These are phyloP conservation scores for Eimeria praecox DNA, from an alignment of 169 alveolate species.

Conservation along the genomic window DNA sequence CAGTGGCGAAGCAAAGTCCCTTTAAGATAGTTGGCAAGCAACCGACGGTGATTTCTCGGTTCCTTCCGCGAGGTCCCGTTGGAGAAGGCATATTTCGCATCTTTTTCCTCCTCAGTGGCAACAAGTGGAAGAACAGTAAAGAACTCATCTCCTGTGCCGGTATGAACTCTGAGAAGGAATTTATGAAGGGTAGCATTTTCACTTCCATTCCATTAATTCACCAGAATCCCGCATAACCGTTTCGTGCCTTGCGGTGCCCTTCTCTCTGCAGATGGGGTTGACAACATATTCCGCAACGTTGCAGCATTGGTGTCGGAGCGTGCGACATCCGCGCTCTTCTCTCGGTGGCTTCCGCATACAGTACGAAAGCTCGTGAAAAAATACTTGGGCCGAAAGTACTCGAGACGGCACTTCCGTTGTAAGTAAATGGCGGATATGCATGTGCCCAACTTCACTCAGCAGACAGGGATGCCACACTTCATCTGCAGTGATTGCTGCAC, in stretches of 20 bases:
- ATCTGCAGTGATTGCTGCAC: neutral
- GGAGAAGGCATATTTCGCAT: conserved; percentile 40
- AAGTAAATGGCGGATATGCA: neutral
- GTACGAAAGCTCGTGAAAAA: conserved; percentile 35
- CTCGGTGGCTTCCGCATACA: conserved; percentile 56
- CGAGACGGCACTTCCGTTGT: conserved; percentile 65
- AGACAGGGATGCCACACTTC: neutral
- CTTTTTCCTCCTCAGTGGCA: conserved; percentile 36
- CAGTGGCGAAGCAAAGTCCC: conserved; percentile 36
- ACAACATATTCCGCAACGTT: conserved; percentile 4
- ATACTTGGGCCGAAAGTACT: conserved; percentile 22
- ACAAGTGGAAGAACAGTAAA: conserved; percentile 43
- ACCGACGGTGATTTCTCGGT: neutral
- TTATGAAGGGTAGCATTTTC: neutral
- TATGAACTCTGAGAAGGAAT: neutral
- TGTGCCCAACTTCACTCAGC: neutral
- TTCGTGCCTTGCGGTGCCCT: conserved; percentile 20
- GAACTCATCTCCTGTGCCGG: conserved; percentile 25
- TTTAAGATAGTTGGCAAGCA: neutral
- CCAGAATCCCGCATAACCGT: neutral
- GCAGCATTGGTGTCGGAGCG: neutral
- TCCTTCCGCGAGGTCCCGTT: conserved; percentile 16
- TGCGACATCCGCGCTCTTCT: conserved; percentile 41
- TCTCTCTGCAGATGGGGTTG: conserved; percentile 54
- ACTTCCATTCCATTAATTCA: neutral